Evolutionary conservation across 176 grass and related monocot genomes (phyloP).

Genomic region (Areca catechu): DNA sequence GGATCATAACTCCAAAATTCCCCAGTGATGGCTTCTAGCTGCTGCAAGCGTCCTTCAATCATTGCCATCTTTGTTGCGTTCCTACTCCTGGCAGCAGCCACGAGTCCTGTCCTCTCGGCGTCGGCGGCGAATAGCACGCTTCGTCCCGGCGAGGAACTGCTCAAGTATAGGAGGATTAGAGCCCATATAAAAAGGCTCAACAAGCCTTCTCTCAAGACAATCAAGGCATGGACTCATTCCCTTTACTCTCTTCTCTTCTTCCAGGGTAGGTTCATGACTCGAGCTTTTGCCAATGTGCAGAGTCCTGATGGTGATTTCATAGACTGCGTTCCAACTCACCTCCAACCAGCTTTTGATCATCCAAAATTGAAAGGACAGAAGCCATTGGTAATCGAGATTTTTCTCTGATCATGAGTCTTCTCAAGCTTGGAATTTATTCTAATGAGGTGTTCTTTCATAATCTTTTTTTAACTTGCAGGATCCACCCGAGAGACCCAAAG

Average conservation of each 20-base stretch:
- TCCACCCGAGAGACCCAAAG: slow-evolving; percentile 5
- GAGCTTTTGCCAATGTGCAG: neutral
- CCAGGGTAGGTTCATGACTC: too few species aligned
- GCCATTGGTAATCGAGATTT: neutral
- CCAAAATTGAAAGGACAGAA: neutral
- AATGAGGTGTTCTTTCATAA: neutral
- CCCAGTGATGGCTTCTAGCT: slow-evolving; percentile 10
- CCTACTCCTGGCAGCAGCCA: neutral
- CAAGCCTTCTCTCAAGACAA: slow-evolving; percentile 10
- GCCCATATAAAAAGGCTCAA: slow-evolving; percentile 12
- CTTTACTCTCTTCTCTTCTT: neutral
- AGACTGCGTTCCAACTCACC: slow-evolving; percentile 12
- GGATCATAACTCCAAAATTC: slow-evolving; percentile 2
- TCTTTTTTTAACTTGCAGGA: slow-evolving; percentile 1
- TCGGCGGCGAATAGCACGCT: neutral
- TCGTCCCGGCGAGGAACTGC: neutral
- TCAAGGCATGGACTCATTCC: neutral
- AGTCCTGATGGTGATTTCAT: slow-evolving; percentile 14
- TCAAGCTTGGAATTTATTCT: neutral
- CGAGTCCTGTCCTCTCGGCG: neutral
- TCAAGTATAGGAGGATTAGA: neutral
- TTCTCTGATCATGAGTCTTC: too few species aligned
- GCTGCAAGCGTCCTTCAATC: neutral
- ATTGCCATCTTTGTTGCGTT: neutral
- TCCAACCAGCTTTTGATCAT: slow-evolving; percentile 15